Evolutionary conservation across 2,329 filamentous ascomycete species (phyloP).

Genomic region (Ceratocystis albifundus): DNA sequence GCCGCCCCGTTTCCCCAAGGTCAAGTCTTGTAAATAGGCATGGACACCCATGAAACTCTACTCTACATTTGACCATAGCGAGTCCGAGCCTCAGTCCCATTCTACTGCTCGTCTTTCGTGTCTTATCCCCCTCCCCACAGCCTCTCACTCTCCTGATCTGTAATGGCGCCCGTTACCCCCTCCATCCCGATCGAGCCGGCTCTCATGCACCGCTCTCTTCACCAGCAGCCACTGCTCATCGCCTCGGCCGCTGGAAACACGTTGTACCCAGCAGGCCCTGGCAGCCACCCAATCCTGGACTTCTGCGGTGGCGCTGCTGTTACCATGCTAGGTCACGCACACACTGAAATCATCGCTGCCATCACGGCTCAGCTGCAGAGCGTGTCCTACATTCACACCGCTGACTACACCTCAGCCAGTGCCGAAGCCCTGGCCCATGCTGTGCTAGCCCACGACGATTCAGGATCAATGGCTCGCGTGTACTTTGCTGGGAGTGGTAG

Average conservation of each 20-base stretch:
- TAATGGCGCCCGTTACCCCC: neutral
- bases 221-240: constrained; percentile 7
- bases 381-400: constrained; percentile 28
- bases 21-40: neutral
- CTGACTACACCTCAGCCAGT: constrained; percentile 26
- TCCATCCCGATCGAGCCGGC: neutral
- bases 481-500: constrained; percentile 22
- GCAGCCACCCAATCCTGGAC: constrained; percentile 42
- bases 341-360: constrained; percentile 44
- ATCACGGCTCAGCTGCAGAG: constrained; percentile 42
- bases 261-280: neutral
- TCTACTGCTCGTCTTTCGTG: neutral
- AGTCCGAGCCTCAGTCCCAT: neutral
- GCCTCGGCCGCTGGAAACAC: neutral
- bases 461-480: constrained; percentile 25
- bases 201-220: constrained; percentile 13
- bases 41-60: neutral
- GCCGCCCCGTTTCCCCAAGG: neutral
- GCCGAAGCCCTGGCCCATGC: constrained; percentile 28
- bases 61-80: neutral
- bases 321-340: constrained; percentile 50
- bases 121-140: neutral
- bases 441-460: constrained; percentile 26
- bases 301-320: constrained; percentile 58
- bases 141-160: neutral